Percentiles rank a stretch among this genome's conserved stretches.
These are phyloP conservation scores for Cyberlindnera misumaiensis DNA, from an alignment of 805 yeast species.

Conservation along the genomic window DNA sequence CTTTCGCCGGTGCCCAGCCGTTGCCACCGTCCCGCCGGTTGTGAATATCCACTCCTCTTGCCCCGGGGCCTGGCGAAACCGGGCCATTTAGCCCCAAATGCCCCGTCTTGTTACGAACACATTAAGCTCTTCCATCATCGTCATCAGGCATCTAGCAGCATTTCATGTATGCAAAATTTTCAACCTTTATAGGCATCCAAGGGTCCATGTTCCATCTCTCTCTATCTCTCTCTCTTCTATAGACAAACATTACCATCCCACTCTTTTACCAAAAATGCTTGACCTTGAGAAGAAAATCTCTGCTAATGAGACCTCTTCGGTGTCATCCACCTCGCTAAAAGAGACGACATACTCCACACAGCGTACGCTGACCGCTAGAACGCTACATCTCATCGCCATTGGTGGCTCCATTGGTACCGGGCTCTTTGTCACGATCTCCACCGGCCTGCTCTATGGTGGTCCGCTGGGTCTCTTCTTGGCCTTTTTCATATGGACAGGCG, in stretches of 20 bases:
- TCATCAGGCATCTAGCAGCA: too few species aligned
- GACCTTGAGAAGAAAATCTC: too few species aligned
- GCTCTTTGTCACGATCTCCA: conserved; percentile 54
- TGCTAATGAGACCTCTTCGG: background rate
- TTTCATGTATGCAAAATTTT: too few species aligned
- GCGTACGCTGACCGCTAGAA: conserved; percentile 41
- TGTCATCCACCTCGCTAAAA: conserved; percentile 2
- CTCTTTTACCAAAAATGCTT: background rate
- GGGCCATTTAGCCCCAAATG: too few species aligned
- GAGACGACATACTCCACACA: conserved; percentile 7
- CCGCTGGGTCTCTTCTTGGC: conserved; percentile 48
- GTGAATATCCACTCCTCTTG: too few species aligned
- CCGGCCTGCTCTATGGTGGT: conserved; percentile 49
- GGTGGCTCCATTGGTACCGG: conserved; percentile 68
- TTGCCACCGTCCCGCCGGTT: too few species aligned
- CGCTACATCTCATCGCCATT: conserved; percentile 58
- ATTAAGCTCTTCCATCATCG: too few species aligned
- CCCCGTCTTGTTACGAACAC: too few species aligned
- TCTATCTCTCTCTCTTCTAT: background rate
- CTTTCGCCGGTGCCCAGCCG: too few species aligned
- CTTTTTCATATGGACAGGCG: conserved; percentile 56
- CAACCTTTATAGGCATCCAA: too few species aligned
- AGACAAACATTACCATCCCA: background rate
- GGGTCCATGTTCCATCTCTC: too few species aligned
- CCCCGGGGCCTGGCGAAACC: too few species aligned